Conservation (phyloP, 2,329 filamentous ascomycete species). For the Talaromyces sp. region DNA sequence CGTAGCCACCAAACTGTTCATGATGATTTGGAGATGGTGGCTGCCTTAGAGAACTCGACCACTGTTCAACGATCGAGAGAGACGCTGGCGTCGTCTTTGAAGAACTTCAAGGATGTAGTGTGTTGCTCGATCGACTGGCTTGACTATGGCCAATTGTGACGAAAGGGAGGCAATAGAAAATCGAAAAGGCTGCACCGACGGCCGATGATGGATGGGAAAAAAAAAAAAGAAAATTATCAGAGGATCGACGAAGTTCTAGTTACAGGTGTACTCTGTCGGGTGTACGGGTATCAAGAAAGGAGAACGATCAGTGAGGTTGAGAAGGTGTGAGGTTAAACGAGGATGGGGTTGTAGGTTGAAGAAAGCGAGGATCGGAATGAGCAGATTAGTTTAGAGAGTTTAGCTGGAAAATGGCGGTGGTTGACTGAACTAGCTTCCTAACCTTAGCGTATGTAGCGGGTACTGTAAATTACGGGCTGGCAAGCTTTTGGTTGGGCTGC, state of each 20-base stretch:
- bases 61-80: conserved; percentile 11
- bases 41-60: conserved; percentile 17
- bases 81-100: not conserved
- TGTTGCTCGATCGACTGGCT: not conserved
- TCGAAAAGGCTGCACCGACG: not conserved
- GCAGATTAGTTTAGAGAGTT: not conserved
- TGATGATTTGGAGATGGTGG: conserved; percentile 42
- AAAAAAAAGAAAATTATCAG: too few species aligned
- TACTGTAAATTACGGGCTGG: not conserved
- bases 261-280: not conserved
- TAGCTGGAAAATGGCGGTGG: conserved; percentile 13
- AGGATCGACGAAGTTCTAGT: not conserved
- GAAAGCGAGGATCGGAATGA: conserved; percentile 13
- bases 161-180: conserved; percentile 12
- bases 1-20: conserved; percentile 59
- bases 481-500: not conserved
- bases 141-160: not conserved
- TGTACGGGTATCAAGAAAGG: not conserved
- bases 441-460: conserved; percentile 2
- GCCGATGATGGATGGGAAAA: too few species aligned
- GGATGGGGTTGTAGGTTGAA: conserved; percentile 6
- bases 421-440: not conserved
- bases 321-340: not conserved
- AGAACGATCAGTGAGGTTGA: not conserved
- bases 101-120: not conserved